Conservation (phyloP, 164 flowering plant genomes). For the Annona cherimola region DNA sequence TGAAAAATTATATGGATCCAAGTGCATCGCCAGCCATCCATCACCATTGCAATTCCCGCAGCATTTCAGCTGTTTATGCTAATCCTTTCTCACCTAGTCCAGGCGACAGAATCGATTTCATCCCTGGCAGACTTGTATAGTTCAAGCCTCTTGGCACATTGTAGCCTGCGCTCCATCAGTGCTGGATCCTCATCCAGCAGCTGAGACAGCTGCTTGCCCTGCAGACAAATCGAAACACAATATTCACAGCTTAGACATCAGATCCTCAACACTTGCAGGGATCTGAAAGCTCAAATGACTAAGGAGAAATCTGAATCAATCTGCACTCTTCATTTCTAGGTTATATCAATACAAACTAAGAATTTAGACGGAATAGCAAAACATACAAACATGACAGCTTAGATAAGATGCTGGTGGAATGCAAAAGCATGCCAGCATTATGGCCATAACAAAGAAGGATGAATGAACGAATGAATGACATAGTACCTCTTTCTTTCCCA, state of each 20-base stretch:
- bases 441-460: no score
- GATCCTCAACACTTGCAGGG: no score
- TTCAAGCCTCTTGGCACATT: slow-evolving; percentile 81
- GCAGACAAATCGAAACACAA: not conserved
- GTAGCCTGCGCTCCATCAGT: slow-evolving; percentile 70
- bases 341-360: no score
- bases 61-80: not conserved
- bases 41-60: not conserved
- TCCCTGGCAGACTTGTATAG: slow-evolving; percentile 85
- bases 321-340: not conserved
- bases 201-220: slow-evolving; percentile 66
- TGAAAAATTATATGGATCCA: not conserved
- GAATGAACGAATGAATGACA: not conserved
- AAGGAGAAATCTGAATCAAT: not conserved
- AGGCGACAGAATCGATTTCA: slow-evolving; percentile 82
- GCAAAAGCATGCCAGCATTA: no score
- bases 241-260: not conserved
- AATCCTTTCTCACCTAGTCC: slow-evolving; percentile 35
- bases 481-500: slow-evolving; percentile 70
- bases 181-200: slow-evolving; percentile 87
- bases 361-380: no score
- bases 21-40: not conserved
- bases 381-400: no score
- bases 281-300: no score
- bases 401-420: no score